Base-by-base conservation (phyloP, 345 rosid genomes). In the Tarenaya hassleriana region DNA sequence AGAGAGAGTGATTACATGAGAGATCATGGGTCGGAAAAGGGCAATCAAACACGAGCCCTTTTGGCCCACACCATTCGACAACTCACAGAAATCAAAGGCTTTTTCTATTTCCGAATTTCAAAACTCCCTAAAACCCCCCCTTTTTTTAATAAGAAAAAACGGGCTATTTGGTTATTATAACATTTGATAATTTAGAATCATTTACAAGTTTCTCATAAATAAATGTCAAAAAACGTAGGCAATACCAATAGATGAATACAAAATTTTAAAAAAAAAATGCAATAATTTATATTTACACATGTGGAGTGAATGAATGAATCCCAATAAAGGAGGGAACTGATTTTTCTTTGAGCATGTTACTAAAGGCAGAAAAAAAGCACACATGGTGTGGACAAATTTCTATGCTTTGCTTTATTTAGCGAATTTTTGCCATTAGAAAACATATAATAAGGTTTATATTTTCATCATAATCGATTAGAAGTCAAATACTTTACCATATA, bases 341-440 rank as follows among this genome's bases (percentile, higher is more conserved):
- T 72, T 60, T 55, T 48, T 69, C 69, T 81, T 73, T 88, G 70
- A 75, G 83, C 86, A 90, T 86, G 84, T 76, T 83, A 77, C 75
- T 75, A 76, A 78, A 81, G 91, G 72, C 71, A 80, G 84, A 81
- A 76, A 69, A 72, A 60, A 62, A 56, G 56, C 73, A 64, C 59
- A 66, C 76, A 59, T 65, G 61, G 59, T 65, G 5, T 68, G 48
- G 60, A 71, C 71, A 48, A 69, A 70, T 60, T 72, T 70, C 63
- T 64, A 64, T 70, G 75, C 48, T 47, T 66, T 53, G 24, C 65
- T 59, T 66, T 66, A 52, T 47, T 39, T 53, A 53, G 38, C 33
- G 50, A n/a, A 14, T 54, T 34, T 5, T 37, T 21, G 21, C 1
- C 16, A 31, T 45, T 27, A 11, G 20, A 16, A n/a, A 43, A 20